phyloP scores from a whole-genome alignment of 1,139 yeast species.

The Candida sojae region DNA sequence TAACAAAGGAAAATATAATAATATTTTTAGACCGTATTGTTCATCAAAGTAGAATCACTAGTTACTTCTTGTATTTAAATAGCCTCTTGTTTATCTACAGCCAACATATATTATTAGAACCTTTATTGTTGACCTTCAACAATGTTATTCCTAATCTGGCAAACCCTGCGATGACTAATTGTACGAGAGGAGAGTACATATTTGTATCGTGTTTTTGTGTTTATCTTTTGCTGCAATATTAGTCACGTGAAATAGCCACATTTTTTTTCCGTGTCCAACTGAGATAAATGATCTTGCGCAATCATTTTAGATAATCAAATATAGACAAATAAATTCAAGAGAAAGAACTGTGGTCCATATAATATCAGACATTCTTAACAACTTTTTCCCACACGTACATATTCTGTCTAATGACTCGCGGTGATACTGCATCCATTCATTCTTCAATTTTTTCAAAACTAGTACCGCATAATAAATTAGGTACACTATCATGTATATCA shows the following conservation, averaged over 20 bases:
- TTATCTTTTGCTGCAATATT: background rate
- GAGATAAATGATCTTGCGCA: background rate
- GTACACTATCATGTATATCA: constrained; percentile 28
- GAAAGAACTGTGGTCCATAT: background rate
- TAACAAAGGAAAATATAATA: background rate
- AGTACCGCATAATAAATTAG: constrained; percentile 15
- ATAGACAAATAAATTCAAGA: background rate
- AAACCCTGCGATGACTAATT: too few species aligned
- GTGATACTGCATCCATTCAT: constrained; percentile 8
- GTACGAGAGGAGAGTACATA: background rate
- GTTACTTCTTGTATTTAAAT: too few species aligned
- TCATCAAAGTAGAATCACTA: too few species aligned
- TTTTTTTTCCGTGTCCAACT: background rate
- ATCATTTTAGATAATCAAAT: too few species aligned
- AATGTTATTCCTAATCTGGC: too few species aligned
- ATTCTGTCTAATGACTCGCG: background rate
- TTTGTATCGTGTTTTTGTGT: background rate
- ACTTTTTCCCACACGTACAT: too few species aligned
- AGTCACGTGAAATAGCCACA: background rate
- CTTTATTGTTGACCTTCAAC: too few species aligned
- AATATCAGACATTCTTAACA: background rate
- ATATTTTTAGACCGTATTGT: too few species aligned
- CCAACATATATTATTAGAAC: too few species aligned
- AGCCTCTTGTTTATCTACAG: too few species aligned
- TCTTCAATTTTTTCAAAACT: constrained; percentile 5